Base-by-base conservation (phyloP, 2,329 filamentous ascomycete species). In the Apiospora rasikravindrae region DNA sequence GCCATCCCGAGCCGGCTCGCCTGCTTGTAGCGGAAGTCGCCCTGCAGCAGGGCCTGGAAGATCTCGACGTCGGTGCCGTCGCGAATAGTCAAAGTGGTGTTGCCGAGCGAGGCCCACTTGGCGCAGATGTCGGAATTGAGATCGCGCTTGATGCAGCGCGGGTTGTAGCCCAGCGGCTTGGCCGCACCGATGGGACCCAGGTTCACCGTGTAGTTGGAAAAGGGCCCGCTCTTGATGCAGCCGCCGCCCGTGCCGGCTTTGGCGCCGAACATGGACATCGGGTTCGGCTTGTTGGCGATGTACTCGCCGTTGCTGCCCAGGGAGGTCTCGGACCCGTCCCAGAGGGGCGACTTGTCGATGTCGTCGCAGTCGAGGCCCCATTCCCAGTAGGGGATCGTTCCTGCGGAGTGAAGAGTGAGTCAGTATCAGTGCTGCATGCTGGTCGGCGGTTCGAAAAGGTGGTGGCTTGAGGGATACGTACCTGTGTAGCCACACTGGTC, bases 211-310 rank as follows among this genome's bases (percentile, higher is more conserved):
- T 83, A 82, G 76, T 83, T 82, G 37, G 77, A 75, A 24, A 88
- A 83, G 0, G 87, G 87, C 0, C 87, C 87, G 1, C 77, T 79
- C 8, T 77, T 78, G 0, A 90, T 80, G 76, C 88, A 90, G 1
- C 88, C 88, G 51, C 88, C 88, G 19, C 88, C 88, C 0, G 81
- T 80, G 14, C 86, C 88, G 0, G 84, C 81, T 0, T 84, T 83
- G 22, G 85, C 64, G 70, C 80, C 76, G 75, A 82, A 77, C 14
- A 57, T 14, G 53, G 66, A 71, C 1, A 47, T 26, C 22, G 44
- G 64, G 67, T 70, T 70, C 8, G 73, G 70, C 1, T 74, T 71
- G 19, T 68, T 37, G 67, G 78, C 76, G 57, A 83, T 76, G 69
- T 79, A 78, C 10, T 73, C 82, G 4, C 86, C 85, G 74, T 87